A percentile compares a stretch with the other conserved stretches of the same genome.
These are phyloP conservation scores for Fusarium irregulare DNA, from an alignment of 2,329 filamentous ascomycete species.

Conservation along the genomic window DNA sequence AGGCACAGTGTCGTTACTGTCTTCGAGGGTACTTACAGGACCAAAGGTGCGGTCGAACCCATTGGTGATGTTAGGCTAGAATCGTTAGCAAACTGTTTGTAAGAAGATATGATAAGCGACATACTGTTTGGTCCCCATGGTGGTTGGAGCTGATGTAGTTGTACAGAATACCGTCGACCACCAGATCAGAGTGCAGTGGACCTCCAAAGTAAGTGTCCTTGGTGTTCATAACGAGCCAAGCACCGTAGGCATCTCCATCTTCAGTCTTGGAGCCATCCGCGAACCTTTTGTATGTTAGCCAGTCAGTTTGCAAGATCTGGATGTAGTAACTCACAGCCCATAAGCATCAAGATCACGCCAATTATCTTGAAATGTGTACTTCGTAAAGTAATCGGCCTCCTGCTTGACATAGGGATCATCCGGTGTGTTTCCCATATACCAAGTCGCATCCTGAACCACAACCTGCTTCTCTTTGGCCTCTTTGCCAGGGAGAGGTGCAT, in stretches of 20 bases:
- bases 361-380: slow-evolving; percentile 70
- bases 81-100: slow-evolving; percentile 2
- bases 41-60: slow-evolving; percentile 75
- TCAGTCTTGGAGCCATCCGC: slow-evolving; percentile 55
- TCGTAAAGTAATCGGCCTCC: slow-evolving; percentile 72
- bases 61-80: slow-evolving; percentile 68
- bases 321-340: slow-evolving; percentile 53
- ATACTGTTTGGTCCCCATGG: slow-evolving; percentile 66
- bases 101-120: not conserved
- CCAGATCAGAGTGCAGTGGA: slow-evolving; percentile 70
- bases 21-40: slow-evolving; percentile 50
- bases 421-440: slow-evolving; percentile 66
- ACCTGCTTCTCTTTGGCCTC: slow-evolving; percentile 54
- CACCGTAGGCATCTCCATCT: slow-evolving; percentile 65
- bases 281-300: slow-evolving; percentile 41
- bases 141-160: slow-evolving; percentile 73
- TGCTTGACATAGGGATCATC: slow-evolving; percentile 66
- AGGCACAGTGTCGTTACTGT: too few species aligned
- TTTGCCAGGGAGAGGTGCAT: slow-evolving; percentile 59
- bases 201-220: slow-evolving; percentile 72
- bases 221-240: slow-evolving; percentile 73
- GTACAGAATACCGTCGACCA: slow-evolving; percentile 73
- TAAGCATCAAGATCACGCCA: slow-evolving; percentile 70
- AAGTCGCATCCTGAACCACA: slow-evolving; percentile 72
- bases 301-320: not conserved